Percentiles rank a stretch among this genome's conserved stretches.
Evolutionary conservation across 2,329 filamentous ascomycete species (phyloP).

Genomic region (Fusarium piperis): DNA sequence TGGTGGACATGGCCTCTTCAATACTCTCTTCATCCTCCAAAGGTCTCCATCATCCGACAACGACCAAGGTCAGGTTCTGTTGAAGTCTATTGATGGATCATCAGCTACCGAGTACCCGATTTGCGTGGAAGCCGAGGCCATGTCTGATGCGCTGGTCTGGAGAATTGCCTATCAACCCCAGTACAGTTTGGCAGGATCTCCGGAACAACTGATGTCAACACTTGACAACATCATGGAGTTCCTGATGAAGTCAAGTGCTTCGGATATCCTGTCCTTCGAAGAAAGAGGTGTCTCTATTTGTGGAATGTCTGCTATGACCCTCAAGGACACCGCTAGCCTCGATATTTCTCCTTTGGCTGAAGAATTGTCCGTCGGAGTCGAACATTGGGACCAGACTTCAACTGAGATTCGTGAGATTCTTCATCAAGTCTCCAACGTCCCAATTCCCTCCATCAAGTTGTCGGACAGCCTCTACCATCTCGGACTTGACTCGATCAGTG

Average conservation of each 20-base stretch:
- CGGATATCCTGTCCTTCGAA: constrained; percentile 64
- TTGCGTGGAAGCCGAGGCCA: constrained; percentile 81
- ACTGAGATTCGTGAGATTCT: constrained; percentile 58
- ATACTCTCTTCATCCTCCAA: constrained; percentile 67
- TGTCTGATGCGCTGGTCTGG: constrained; percentile 69
- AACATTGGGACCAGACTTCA: constrained; percentile 50
- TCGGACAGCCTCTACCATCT: constrained; percentile 80
- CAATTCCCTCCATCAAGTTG: constrained; percentile 65
- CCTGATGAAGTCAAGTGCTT: constrained; percentile 61
- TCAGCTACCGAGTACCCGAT: constrained; percentile 83
- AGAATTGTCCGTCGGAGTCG: background rate
- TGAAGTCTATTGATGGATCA: constrained; percentile 69
- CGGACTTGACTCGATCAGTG: constrained; percentile 90
- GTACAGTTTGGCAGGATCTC: constrained; percentile 58
- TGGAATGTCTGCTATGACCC: constrained; percentile 58
- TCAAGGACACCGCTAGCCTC: constrained; percentile 1
- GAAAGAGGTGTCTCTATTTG: constrained; percentile 69
- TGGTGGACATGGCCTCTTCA: constrained; percentile 57
- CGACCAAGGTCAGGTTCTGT: constrained; percentile 50
- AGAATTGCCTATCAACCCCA: constrained; percentile 74
- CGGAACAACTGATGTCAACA: constrained; percentile 61
- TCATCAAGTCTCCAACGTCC: constrained; percentile 68
- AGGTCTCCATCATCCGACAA: constrained; percentile 39
- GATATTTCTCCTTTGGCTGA: background rate
- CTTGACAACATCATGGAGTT: constrained; percentile 69